Conservation (phyloP, 1,284 basidiomycete genomes). For the Fomitopsis schrenkii region DNA sequence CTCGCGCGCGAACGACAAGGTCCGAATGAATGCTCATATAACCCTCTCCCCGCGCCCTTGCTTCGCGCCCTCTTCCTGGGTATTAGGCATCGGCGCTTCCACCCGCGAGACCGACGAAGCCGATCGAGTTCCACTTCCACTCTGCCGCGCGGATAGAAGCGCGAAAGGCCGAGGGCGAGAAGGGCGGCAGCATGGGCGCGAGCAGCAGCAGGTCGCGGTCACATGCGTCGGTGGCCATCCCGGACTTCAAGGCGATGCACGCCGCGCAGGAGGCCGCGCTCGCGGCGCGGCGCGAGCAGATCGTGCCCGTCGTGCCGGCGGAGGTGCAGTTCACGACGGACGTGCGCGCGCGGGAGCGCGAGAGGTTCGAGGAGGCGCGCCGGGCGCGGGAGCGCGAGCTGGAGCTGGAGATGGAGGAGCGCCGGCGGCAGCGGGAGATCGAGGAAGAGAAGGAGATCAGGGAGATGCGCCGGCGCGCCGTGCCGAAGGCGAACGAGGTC, state of each 20-base stretch:
- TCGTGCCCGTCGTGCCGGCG: slow-evolving; percentile 43
- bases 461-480: slow-evolving; percentile 53
- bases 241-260: slow-evolving; percentile 53
- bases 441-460: slow-evolving; percentile 54
- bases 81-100: slow-evolving; percentile 22
- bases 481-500: slow-evolving; percentile 67
- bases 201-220: slow-evolving; percentile 11
- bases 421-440: slow-evolving; percentile 38
- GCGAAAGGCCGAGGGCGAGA: slow-evolving; percentile 25
- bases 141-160: slow-evolving; percentile 40
- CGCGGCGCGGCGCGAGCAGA: slow-evolving; percentile 39
- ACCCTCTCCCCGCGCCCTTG: neutral
- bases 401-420: slow-evolving; percentile 38
- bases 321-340: slow-evolving; percentile 49
- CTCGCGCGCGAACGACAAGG: neutral
- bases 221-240: slow-evolving; percentile 30
- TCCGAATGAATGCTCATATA: neutral
- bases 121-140: slow-evolving; percentile 48
- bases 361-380: slow-evolving; percentile 55
- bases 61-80: slow-evolving; percentile 3
- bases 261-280: slow-evolving; percentile 41
- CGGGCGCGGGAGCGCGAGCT: slow-evolving; percentile 52
- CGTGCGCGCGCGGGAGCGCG: slow-evolving; percentile 52
- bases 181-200: slow-evolving; percentile 10
- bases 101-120: slow-evolving; percentile 40